Evolutionary conservation across 805 yeast genomes (phyloP), one percentile per base, ranked within the genome.

Genomic region (Candida adriatica): DNA sequence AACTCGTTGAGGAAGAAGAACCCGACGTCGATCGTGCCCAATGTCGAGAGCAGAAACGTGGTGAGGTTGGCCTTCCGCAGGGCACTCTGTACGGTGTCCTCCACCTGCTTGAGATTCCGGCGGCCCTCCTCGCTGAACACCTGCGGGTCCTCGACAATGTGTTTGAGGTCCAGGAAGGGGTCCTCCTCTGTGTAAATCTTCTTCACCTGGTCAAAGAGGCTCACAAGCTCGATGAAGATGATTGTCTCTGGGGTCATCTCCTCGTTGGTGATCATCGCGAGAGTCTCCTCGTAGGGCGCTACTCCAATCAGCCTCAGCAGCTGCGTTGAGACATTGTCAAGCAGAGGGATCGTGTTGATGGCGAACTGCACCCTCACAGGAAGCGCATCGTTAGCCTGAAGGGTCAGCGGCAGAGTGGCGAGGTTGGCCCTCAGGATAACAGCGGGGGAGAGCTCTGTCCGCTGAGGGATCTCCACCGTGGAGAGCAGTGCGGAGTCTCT

Each of bases 41-140:
- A 66, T 2, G 92, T 74, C 0, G 96, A 92, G n/a, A 87, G 71
- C 24, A 87, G 61, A 50, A 86, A 92, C 0, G 95, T 86, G 1
- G 95, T 84, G 41, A 92, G 58, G 47, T 92, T 92, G 1, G 87
- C 83, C 45, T 90, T 83, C 37, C 94, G 75, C 20, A 90, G 56
- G 1, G 92, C 77, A 11, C 39, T 27, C 6, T 49, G 49, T 19
- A 47, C 40, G 4, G 35, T 24, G 14, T 42, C 48, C 27, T 50
- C 48, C 10, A 45, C 27, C n/a, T 35, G 37, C 18, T 38, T 42
- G 27, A 47, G 29, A 6, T 35, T 36, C 11, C 30, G 30, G 2
- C 33, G 14, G 4, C 36, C 41, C n/a, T 35, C 39, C 10, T 13
- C 22, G 14, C 33, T 30, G 13, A 42, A 30, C 8, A 27, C 14